A percentile compares a stretch with the other conserved stretches of the same genome.
Conservation (phyloP, 345 rosid species). For the Tarenaya hassleriana region DNA sequence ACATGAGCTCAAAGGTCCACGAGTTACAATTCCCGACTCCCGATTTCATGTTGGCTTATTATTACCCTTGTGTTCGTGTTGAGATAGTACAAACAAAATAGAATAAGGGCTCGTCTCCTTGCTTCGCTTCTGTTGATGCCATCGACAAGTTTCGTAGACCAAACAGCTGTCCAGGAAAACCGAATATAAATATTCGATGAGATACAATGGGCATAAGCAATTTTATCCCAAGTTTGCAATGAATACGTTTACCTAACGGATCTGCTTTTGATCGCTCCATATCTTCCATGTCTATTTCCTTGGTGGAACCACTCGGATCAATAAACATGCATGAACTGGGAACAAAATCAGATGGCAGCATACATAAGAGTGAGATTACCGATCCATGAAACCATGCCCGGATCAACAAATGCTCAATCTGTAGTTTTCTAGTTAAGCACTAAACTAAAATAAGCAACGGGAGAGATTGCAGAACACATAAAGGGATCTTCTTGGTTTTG, state of each 20-base stretch:
- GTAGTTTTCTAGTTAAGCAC: not conserved
- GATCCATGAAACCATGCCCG: not conserved
- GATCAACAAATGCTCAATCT: not conserved
- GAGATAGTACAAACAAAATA: slow-evolving; percentile 64
- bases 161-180: slow-evolving; percentile 40
- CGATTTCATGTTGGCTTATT: slow-evolving; percentile 21
- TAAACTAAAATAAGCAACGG: not conserved
- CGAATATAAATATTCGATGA: slow-evolving; percentile 9
- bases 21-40: not conserved
- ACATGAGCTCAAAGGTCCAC: not conserved
- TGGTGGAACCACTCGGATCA: slow-evolving; percentile 45
- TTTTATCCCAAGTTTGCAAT: not conserved
- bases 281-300: slow-evolving; percentile 55
- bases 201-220: not conserved
- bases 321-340: slow-evolving; percentile 68
- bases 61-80: slow-evolving; percentile 67
- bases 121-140: slow-evolving; percentile 77
- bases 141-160: slow-evolving; percentile 66
- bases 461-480: not conserved
- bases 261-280: slow-evolving; percentile 52
- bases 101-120: slow-evolving; percentile 72
- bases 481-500: slow-evolving; percentile 8
- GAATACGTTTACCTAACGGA: slow-evolving; percentile 38
- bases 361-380: not conserved
- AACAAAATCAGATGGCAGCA: slow-evolving; percentile 11